Conservation (phyloP, 2,329 filamentous ascomycete species). For the Diaporthe batatas region DNA sequence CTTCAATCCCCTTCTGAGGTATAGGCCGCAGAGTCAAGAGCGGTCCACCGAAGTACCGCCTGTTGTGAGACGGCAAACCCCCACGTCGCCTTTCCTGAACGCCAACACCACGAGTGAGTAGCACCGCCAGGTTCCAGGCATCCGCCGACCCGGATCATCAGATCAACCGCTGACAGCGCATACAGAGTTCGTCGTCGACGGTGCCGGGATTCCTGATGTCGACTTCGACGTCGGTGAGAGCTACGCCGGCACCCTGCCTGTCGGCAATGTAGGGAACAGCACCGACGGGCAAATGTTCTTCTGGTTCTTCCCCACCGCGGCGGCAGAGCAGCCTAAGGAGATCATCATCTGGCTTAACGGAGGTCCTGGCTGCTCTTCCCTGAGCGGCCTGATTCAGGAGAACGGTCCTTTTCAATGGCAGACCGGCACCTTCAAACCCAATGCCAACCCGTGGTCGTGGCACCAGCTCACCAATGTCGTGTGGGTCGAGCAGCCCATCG, state of each 20-base stretch:
- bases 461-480: conserved; percentile 79
- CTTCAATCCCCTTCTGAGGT: conserved; percentile 36
- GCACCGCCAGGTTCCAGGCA: background rate
- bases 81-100: conserved; percentile 44
- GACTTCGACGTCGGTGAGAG: conserved; percentile 73
- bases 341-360: conserved; percentile 71
- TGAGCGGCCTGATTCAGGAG: conserved; percentile 77
- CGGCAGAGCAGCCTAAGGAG: conserved; percentile 62
- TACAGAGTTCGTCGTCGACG: conserved; percentile 71
- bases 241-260: conserved; percentile 70
- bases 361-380: conserved; percentile 65
- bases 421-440: conserved; percentile 72
- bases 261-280: conserved; percentile 60
- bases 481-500: conserved; percentile 75
- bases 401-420: conserved; percentile 79
- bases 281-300: conserved; percentile 68
- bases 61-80: conserved; percentile 25
- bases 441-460: conserved; percentile 76
- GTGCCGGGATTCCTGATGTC: conserved; percentile 72
- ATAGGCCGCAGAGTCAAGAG: background rate
- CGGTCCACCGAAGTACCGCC: background rate
- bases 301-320: conserved; percentile 71
- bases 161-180: background rate
- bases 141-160: background rate
- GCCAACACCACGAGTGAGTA: conserved; percentile 46